Evolutionary conservation across 106 monocot species (phyloP).

Genomic region (Dendrobium huoshanense): DNA sequence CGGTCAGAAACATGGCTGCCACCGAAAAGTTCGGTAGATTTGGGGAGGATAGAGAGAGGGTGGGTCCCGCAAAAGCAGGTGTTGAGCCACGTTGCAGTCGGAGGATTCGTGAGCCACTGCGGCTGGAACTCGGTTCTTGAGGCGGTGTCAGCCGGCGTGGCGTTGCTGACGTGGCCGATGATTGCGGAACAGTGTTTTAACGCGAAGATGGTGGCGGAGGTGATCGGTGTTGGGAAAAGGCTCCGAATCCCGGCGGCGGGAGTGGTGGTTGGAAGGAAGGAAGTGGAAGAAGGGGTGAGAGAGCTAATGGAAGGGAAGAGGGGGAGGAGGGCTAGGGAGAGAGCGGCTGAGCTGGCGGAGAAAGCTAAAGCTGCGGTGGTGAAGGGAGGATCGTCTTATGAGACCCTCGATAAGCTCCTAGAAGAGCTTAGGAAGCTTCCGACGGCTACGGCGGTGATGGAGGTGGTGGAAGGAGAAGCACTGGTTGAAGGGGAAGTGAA

Average conservation of each 20-base stretch:
- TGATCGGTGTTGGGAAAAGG: slow-evolving; percentile 18
- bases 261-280: slow-evolving; percentile 6
- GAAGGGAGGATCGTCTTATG: slow-evolving; percentile 17
- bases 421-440: slow-evolving; percentile 9
- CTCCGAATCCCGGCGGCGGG: neutral
- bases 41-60: slow-evolving; percentile 11
- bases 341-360: neutral
- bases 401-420: slow-evolving; percentile 9
- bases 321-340: slow-evolving; percentile 15
- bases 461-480: neutral
- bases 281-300: slow-evolving; percentile 15
- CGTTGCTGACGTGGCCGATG: slow-evolving; percentile 53
- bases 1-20: slow-evolving; percentile 23
- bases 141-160: slow-evolving; percentile 25
- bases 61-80: slow-evolving; percentile 45
- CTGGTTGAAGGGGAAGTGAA: too few species aligned
- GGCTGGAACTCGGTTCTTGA: slow-evolving; percentile 77
- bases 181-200: slow-evolving; percentile 48
- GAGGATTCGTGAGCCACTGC: slow-evolving; percentile 53
- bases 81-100: slow-evolving; percentile 22
- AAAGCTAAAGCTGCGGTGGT: slow-evolving; percentile 11
- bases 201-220: slow-evolving; percentile 36
- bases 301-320: slow-evolving; percentile 18
- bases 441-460: neutral
- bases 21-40: neutral